Base-by-base conservation (phyloP, 495 filamentous ascomycete genomes). In the Penicillium subrubescens region DNA sequence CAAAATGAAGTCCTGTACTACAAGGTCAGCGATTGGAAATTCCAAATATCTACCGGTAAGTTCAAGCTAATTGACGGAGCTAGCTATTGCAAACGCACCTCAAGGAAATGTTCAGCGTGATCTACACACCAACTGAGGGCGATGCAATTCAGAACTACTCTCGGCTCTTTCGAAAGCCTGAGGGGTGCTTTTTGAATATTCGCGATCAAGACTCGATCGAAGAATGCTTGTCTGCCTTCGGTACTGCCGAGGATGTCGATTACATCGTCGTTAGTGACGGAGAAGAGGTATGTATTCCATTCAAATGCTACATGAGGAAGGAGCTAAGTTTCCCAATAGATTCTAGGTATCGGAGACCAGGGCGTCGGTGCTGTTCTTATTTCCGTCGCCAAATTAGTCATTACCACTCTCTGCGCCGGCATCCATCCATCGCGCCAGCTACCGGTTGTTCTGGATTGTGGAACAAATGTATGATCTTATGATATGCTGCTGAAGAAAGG, bases 101-200 rank as follows among this genome's bases (percentile, higher is more conserved):
- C 5, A 90, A 90, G 65, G 93, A 97, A 73, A 94, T 97, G 90
- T 92, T 96, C 68, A 85, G 88, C 46, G 77, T 97, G 12, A 92
- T 97, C 34, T 97, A 96, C 71, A 96, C 93, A 0, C 93, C 93
- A 0, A 96, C 93, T 0, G 93, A 96, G 74, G 92, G 91, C 4
- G 92, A 96, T n/a, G 93, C 93, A 1, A 96, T 96, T 60, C 83
- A 90, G 74, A 90, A 93, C 68, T 96, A 90, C 72, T 96, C 92
- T 6, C 78, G 89, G 3, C 64, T 94, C 3, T 96, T 96, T 69
- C 78, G 93, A 44, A 82, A 82, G 61, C 92, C 93, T 1, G 89
- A 94, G 63, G 93, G 87, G 1, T 90, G 88, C 63, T 90, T 88
- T 62, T 61, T 86, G 67, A 84, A 82, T 46, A 82, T 86, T 15